Evolutionary conservation across 495 filamentous ascomycete species (phyloP), one percentile per base, ranked within the genome.

Genomic region (Aspergillus carlsbadensis): DNA sequence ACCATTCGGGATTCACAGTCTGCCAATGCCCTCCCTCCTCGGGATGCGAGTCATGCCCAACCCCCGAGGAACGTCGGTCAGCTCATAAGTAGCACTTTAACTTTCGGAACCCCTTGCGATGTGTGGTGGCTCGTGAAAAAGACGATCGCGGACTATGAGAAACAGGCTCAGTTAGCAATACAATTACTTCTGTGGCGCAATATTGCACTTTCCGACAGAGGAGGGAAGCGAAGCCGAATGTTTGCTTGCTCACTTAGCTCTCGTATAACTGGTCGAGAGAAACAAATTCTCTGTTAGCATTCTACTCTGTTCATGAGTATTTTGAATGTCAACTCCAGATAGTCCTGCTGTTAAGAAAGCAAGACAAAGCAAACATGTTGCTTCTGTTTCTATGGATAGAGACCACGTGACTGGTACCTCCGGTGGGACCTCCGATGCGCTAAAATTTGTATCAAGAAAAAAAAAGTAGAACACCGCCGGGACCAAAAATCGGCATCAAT

Each of bases 361-460:
- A 37, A 14, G 11, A 37, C 6, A 20, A 10, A 50, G 17, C 6
- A 47, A 20, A 47, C n/a, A 13, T 33, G 7, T 2, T n/a, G 39
- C 7, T 5, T 29, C 26, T 29, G 26, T 3, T 3, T 22, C 40
- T 21, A 14, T 45, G 29, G 34, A 15, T 5, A 47, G 22, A 13
- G 13, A 8, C 39, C 63, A 65, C 63, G 63, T 65, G 63, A 54
- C 33, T 1, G 17, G 6, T 3, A 47, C 26, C 52, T 47, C 21
- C 34, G 4, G 47, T 57, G 62, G 63, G 59, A 50, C 51, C 63
- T 59, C 54, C 57, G 57, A 54, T 50, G 53, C 62, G 60, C 64
- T 63, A 63, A 66, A 66, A 63, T 57, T 60, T 61, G 47, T 63
- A 61, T 65, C 63, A 49, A 52, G 59, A 63, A 65, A 66, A 60